phyloP scores from a whole-genome alignment of 2,329 filamentous ascomycete species.

The Bretziella fagacearum region DNA sequence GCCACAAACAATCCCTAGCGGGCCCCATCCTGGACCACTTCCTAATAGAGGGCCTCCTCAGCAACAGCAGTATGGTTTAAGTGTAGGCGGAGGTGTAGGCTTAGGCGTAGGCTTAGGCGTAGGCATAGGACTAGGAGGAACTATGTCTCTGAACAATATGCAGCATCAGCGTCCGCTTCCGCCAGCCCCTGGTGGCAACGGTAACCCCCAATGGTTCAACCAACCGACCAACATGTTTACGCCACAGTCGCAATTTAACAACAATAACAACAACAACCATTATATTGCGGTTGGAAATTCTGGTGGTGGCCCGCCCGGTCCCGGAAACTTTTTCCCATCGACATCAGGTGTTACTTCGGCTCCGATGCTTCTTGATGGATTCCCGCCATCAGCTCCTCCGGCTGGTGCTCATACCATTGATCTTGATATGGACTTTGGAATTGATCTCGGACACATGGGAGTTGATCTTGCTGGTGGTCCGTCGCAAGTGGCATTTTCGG shows the following conservation, averaged over 20 bases:
- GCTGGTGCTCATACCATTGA: conserved; percentile 9
- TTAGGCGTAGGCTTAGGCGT: too few species aligned
- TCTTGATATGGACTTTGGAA: conserved; percentile 18
- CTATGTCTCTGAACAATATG: conserved; percentile 9
- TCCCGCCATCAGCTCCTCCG: conserved; percentile 16
- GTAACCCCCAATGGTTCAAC: conserved; percentile 9
- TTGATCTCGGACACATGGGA: conserved; percentile 20
- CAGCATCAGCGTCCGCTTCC: conserved; percentile 20
- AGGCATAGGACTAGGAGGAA: conserved; percentile 15
- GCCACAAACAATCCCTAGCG: conserved; percentile 8
- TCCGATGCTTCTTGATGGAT: conserved; percentile 20
- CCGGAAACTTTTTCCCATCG: conserved; percentile 21
- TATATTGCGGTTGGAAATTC: conserved; percentile 6
- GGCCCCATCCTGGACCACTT: conserved; percentile 1
- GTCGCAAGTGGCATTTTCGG: conserved; percentile 22
- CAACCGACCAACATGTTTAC: conserved; percentile 15
- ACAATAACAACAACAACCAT: conserved; percentile 5
- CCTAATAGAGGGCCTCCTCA: conserved; percentile 9
- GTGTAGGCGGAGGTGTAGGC: too few species aligned
- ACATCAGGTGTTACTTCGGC: conserved; percentile 27
- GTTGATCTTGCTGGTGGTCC: conserved; percentile 12
- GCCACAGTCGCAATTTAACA: conserved; percentile 11
- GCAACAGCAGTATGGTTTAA: conserved; percentile 13
- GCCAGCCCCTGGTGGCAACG: conserved; percentile 13
- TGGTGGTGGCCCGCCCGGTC: conserved; percentile 9